Conservation (phyloP, 2,329 filamentous ascomycete genomes). For the Conoideocrella luteorostrata region DNA sequence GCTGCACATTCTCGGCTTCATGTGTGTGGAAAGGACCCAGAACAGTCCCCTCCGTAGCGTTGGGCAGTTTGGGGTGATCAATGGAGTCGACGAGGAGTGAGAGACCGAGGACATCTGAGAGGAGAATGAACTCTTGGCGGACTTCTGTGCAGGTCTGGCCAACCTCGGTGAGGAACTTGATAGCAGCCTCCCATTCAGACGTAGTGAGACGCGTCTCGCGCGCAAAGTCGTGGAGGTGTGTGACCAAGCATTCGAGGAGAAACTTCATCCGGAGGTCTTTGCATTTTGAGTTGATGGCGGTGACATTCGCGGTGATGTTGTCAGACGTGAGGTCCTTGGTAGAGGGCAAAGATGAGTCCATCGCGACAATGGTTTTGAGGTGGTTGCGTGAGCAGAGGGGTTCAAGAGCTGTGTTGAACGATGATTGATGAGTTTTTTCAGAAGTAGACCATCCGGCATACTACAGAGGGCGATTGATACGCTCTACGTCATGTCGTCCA, state of each 20-base stretch:
- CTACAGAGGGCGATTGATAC: too few species aligned
- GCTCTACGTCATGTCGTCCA: too few species aligned
- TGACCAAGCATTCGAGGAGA: conserved; percentile 62
- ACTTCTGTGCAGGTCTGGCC: conserved; percentile 65
- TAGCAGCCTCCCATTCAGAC: conserved; percentile 65
- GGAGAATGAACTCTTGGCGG: conserved; percentile 69
- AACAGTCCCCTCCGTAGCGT: conserved; percentile 68
- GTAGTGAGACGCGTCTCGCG: conserved; percentile 67
- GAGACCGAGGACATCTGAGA: conserved; percentile 68
- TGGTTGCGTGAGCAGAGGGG: too few species aligned
- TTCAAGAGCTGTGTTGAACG: too few species aligned
- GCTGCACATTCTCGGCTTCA: conserved; percentile 48
- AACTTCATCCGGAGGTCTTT: conserved; percentile 57
- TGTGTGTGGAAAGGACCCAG: conserved; percentile 76
- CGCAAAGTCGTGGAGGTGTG: conserved; percentile 70
- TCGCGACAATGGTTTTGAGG: too few species aligned
- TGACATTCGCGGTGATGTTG: conserved; percentile 68
- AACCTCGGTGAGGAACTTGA: conserved; percentile 61
- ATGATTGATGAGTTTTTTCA: too few species aligned
- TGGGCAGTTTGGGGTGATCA: conserved; percentile 65
- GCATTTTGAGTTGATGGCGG: conserved; percentile 63
- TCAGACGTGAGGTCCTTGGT: conserved; percentile 60
- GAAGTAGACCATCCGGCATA: too few species aligned
- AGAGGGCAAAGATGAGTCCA: too few species aligned
- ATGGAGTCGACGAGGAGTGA: conserved; percentile 70